phyloP scores from a whole-genome alignment of 495 filamentous ascomycete species.

The Xylaria palmicola region DNA sequence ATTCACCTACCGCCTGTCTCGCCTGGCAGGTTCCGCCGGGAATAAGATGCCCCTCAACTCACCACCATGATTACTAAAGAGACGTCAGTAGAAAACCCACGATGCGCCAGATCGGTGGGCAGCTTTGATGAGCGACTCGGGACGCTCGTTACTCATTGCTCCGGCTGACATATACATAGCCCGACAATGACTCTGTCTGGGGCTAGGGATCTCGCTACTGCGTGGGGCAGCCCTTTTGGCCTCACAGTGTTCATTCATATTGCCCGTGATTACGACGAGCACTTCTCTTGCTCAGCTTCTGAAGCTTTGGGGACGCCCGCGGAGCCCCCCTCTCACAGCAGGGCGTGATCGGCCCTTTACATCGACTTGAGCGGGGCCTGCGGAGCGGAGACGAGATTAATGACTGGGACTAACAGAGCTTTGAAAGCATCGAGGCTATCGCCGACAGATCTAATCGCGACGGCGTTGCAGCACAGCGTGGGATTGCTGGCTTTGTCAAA shows the following conservation, averaged over 20 bases:
- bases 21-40: background rate
- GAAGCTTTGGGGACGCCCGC: too few relatives aligned
- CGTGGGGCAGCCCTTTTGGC: background rate
- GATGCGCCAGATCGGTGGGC: background rate
- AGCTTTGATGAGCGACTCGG: background rate
- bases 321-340: too few relatives aligned
- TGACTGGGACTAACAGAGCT: background rate
- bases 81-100: background rate
- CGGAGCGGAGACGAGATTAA: background rate
- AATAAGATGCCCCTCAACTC: background rate
- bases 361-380: background rate
- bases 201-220: background rate
- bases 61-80: background rate
- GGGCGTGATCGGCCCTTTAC: too few relatives aligned
- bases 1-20: background rate
- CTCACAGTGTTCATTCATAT: background rate
- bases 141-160: background rate
- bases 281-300: too few relatives aligned
- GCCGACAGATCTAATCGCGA: background rate
- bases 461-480: background rate
- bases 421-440: too few relatives aligned
- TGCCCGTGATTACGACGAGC: too few relatives aligned
- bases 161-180: slow-evolving; percentile 9
- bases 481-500: background rate
- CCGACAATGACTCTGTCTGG: background rate